Percentiles rank a stretch among this genome's conserved stretches.
Conservation (phyloP, 345 rosid species). For the Psidium friedrichsthalianum region DNA sequence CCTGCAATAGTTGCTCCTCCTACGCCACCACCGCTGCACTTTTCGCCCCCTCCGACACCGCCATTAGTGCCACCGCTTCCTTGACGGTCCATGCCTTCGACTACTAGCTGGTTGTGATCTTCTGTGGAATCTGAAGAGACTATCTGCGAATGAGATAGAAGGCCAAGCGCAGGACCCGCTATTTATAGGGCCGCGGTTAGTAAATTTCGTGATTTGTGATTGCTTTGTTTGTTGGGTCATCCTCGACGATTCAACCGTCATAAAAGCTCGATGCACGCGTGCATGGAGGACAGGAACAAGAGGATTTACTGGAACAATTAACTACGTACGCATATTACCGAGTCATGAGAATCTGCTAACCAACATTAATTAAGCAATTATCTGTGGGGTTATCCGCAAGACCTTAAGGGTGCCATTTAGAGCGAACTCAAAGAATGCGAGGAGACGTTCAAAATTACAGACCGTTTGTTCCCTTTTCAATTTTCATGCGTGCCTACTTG, state of each 20-base stretch:
- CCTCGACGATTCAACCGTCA: background rate
- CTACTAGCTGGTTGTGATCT: too few relatives aligned
- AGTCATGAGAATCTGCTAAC: background rate
- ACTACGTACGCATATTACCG: background rate
- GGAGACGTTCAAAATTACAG: background rate
- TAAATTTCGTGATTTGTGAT: background rate
- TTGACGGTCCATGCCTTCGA: too few relatives aligned
- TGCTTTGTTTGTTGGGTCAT: background rate
- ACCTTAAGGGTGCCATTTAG: background rate
- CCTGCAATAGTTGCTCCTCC: background rate
- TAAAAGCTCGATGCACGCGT: background rate
- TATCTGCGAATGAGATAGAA: background rate
- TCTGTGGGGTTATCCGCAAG: background rate
- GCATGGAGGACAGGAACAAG: background rate
- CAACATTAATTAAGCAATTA: background rate
- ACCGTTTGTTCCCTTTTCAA: too few relatives aligned
- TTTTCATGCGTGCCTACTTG: too few relatives aligned
- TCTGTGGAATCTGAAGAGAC: too few relatives aligned
- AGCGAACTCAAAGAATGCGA: background rate
- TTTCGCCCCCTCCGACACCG: background rate
- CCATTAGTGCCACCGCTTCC: background rate
- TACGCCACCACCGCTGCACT: background rate
- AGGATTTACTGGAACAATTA: background rate
- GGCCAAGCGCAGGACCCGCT: background rate
- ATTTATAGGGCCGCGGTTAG: background rate